Percentiles rank a stretch among this genome's conserved stretches.
Conservation (phyloP, 179 eudicot genomes). For the Corrigiola litoralis region DNA sequence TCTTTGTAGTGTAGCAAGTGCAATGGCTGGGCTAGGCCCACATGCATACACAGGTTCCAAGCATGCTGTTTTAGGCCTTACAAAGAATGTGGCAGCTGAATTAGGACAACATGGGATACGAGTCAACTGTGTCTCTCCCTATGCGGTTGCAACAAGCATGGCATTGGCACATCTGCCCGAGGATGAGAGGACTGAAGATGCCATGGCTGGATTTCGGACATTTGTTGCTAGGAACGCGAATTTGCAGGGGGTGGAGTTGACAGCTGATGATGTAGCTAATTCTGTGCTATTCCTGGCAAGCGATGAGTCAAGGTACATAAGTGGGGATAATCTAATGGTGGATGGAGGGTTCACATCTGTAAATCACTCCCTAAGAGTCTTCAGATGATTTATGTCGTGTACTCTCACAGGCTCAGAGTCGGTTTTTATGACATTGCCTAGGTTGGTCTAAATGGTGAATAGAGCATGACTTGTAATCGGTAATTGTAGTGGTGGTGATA, state of each 20-base stretch:
- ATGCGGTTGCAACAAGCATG: conserved; percentile 62
- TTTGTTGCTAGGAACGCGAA: conserved; percentile 52
- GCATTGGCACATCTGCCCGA: conserved; percentile 57
- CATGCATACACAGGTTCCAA: conserved; percentile 85
- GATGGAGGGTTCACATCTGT: conserved; percentile 66
- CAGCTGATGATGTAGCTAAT: conserved; percentile 58
- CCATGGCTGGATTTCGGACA: conserved; percentile 40
- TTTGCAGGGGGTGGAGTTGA: conserved; percentile 63
- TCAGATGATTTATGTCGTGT: conserved; percentile 26
- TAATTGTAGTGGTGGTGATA: too few relatives aligned
- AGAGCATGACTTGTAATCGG: too few relatives aligned
- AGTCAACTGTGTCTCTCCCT: conserved; percentile 90
- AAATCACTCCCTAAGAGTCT: conserved; percentile 52
- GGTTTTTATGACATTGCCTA: too few relatives aligned
- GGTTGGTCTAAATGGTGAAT: too few relatives aligned
- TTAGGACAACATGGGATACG: conserved; percentile 73
- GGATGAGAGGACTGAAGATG: conserved; percentile 74
- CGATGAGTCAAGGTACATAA: conserved; percentile 72
- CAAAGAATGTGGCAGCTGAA: conserved; percentile 86
- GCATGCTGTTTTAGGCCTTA: conserved; percentile 85
- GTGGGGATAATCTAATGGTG: conserved; percentile 69
- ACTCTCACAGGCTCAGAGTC: too few relatives aligned
- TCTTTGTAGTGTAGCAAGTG: conserved; percentile 57
- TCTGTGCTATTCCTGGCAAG: conserved; percentile 71
- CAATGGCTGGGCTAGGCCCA: conserved; percentile 61